A percentile compares a stretch with the other conserved stretches of the same genome.
Conservation (phyloP, 306 rosid species). For the Acacia melanoxylon region DNA sequence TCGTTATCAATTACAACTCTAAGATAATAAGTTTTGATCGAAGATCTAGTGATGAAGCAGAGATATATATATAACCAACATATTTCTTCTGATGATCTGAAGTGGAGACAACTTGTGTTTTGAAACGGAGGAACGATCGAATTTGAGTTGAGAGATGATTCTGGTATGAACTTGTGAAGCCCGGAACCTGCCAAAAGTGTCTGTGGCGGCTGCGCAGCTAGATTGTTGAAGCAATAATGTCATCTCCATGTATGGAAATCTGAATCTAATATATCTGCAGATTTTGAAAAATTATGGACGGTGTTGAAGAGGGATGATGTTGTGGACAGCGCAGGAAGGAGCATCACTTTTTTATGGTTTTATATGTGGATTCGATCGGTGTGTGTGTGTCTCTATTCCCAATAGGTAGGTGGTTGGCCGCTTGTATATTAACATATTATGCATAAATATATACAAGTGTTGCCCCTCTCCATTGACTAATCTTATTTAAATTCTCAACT, state of each 20-base stretch:
- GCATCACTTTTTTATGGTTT: no score
- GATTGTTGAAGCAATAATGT: background rate
- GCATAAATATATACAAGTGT: no score
- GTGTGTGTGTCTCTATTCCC: no score
- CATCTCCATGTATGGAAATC: background rate
- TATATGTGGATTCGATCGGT: no score
- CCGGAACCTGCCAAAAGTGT: background rate
- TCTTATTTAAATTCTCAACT: no score
- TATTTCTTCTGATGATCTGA: conserved; percentile 23
- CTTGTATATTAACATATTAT: no score
- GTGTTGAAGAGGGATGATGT: background rate
- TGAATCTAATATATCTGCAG: background rate
- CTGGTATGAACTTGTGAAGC: background rate
- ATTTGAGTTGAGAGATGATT: background rate
- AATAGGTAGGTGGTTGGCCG: no score
- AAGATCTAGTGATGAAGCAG: background rate
- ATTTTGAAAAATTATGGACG: no score
- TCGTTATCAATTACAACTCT: background rate
- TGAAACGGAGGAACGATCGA: background rate
- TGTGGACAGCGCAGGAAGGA: background rate
- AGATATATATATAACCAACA: conserved; percentile 1
- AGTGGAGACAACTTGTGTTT: background rate
- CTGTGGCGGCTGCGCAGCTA: background rate
- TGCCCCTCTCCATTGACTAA: no score
- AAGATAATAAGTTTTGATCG: background rate